Evolutionary conservation across 192 early-diverging fungal genomes (phyloP).

Genomic region (Coemansia sp.): DNA sequence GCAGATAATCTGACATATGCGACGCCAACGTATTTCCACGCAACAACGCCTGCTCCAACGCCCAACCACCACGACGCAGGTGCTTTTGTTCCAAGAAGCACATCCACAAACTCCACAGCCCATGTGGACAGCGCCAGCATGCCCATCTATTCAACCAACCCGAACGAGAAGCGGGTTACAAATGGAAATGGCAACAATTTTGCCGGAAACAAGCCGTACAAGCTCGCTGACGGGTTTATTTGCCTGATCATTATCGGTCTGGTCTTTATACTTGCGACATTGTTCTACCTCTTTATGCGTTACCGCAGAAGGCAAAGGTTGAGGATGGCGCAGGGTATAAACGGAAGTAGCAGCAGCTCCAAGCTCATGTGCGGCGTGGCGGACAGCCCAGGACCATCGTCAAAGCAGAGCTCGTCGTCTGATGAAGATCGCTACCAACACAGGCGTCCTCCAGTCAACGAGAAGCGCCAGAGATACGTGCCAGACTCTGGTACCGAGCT

Average conservation of each 20-base stretch:
- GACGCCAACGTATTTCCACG: background rate
- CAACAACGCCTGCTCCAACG: background rate
- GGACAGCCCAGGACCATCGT: background rate
- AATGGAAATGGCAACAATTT: slow-evolving; percentile 4
- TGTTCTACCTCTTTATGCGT: slow-evolving; percentile 44
- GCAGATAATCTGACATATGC: background rate
- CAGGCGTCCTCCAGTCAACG: background rate
- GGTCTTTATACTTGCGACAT: slow-evolving; percentile 18
- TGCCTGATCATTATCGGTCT: slow-evolving; percentile 32
- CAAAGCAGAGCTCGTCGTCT: background rate
- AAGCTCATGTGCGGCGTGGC: background rate
- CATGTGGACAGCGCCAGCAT: background rate
- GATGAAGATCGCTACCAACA: background rate
- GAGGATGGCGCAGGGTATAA: background rate
- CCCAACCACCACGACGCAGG: background rate
- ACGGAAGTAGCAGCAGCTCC: slow-evolving; percentile 1
- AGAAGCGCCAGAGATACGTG: slow-evolving; percentile 5
- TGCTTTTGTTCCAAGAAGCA: background rate
- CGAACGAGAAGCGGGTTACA: slow-evolving; percentile 1
- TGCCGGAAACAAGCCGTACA: background rate
- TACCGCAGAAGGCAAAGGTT: slow-evolving; percentile 12
- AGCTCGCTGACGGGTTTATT: slow-evolving; percentile 42
- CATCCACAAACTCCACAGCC: background rate
- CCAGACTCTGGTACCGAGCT: slow-evolving; percentile 42
- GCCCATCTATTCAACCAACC: slow-evolving; percentile 1